A percentile compares a stretch with the other conserved stretches of the same genome.
phyloP scores from a whole-genome alignment of 257 asterid species.

The Euphrasia confusa region DNA sequence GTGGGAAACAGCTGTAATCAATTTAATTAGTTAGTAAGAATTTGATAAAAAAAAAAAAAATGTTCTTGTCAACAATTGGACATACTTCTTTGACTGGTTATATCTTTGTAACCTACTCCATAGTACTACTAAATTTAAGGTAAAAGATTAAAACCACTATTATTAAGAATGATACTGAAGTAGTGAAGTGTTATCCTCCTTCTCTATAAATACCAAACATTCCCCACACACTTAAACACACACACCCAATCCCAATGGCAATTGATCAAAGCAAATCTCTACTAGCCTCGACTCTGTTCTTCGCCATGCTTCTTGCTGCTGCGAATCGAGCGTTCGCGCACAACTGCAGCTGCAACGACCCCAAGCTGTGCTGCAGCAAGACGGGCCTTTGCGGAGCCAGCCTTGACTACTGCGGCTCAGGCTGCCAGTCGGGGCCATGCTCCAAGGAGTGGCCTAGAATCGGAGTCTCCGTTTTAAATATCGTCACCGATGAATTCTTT shows the following conservation, averaged over 20 bases:
- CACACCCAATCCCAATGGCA: slow-evolving; percentile 11
- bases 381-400: slow-evolving; percentile 45
- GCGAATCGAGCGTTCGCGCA: slow-evolving; percentile 25
- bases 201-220: neutral
- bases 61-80: no score
- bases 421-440: slow-evolving; percentile 44
- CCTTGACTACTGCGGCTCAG: slow-evolving; percentile 34
- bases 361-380: slow-evolving; percentile 40
- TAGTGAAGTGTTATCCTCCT: no score
- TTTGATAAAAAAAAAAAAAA: no score
- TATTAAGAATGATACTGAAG: no score
- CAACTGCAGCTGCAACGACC: slow-evolving; percentile 35
- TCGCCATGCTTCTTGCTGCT: slow-evolving; percentile 23
- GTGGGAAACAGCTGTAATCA: no score
- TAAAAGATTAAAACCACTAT: no score
- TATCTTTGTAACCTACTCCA: no score
- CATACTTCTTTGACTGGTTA: no score
- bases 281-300: slow-evolving; percentile 14
- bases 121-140: no score
- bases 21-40: no score
- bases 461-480: slow-evolving; percentile 23
- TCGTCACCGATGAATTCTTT: slow-evolving; percentile 42
- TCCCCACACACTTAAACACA: neutral
- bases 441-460: slow-evolving; percentile 19
- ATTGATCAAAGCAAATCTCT: slow-evolving; percentile 8